These are phyloP conservation scores for Barnettozyma sp. DNA, from an alignment of 805 yeast species.

Conservation along the genomic window DNA sequence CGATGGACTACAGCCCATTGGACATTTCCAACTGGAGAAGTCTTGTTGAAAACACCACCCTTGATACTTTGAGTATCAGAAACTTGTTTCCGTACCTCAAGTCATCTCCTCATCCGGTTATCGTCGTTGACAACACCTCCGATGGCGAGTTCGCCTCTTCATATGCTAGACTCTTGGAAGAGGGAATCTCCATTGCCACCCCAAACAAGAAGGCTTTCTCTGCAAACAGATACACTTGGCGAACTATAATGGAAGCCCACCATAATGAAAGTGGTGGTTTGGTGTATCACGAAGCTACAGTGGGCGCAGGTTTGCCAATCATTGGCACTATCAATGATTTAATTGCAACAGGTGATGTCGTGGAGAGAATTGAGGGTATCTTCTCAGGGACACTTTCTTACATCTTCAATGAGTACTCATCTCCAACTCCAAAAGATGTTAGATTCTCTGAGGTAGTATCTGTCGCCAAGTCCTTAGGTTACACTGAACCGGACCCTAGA, in stretches of 20 bases:
- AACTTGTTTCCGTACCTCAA: slow-evolving; percentile 58
- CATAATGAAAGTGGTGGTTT: slow-evolving; percentile 49
- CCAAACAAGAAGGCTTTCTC: slow-evolving; percentile 98
- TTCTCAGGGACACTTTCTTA: slow-evolving; percentile 94
- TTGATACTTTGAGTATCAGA: slow-evolving; percentile 42
- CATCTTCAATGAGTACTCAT: slow-evolving; percentile 89
- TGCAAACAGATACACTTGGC: slow-evolving; percentile 67
- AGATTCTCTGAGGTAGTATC: slow-evolving; percentile 87
- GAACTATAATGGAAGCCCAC: slow-evolving; percentile 54
- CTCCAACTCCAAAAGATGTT: slow-evolving; percentile 50
- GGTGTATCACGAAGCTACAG: slow-evolving; percentile 97
- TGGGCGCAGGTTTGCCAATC: slow-evolving; percentile 97
- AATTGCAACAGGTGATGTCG: slow-evolving; percentile 87
- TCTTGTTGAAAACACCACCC: slow-evolving; percentile 37
- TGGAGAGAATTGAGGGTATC: slow-evolving; percentile 89
- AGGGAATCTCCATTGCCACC: slow-evolving; percentile 90
- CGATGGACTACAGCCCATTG: slow-evolving; percentile 65
- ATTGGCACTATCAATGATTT: slow-evolving; percentile 84
- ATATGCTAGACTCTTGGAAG: slow-evolving; percentile 66
- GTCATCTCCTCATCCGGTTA: slow-evolving; percentile 64
- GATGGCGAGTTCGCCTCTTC: slow-evolving; percentile 67
- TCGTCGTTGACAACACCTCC: slow-evolving; percentile 92
- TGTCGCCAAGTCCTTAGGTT: slow-evolving; percentile 85
- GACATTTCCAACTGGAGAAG: slow-evolving; percentile 54
- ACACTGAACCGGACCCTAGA: slow-evolving; percentile 99